Conservation (phyloP, 305 asterid genomes). For the Solanum hybrid region DNA sequence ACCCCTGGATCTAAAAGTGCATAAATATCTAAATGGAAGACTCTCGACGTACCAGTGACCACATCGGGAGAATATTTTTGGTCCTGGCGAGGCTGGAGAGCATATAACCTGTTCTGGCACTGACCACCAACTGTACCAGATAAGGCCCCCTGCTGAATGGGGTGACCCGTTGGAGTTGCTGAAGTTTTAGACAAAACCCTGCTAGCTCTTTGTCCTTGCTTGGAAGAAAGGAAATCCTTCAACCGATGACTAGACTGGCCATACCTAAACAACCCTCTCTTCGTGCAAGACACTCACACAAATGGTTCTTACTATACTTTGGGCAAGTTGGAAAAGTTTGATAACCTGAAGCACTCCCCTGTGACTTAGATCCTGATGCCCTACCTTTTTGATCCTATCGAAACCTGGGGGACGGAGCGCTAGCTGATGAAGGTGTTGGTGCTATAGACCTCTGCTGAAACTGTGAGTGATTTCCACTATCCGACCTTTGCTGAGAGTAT, state of each 20-base stretch:
- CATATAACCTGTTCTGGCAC: neutral
- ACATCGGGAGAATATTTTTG: neutral
- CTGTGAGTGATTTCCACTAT: neutral
- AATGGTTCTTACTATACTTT: neutral
- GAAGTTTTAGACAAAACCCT: neutral
- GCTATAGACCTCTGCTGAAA: neutral
- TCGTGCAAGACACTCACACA: neutral
- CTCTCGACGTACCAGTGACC: neutral
- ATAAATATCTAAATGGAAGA: neutral
- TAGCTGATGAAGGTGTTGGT: neutral
- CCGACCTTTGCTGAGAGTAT: neutral
- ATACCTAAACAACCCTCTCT: neutral
- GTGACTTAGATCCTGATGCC: neutral
- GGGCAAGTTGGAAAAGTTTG: neutral
- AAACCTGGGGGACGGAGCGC: neutral
- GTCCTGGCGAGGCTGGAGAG: neutral
- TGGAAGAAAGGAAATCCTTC: neutral
- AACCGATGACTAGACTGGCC: neutral
- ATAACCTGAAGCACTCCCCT: neutral
- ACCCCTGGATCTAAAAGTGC: too few species aligned
- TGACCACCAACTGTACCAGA: neutral
- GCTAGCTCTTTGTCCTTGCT: neutral
- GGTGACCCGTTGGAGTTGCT: neutral
- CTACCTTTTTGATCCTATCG: neutral
- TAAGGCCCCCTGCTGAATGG: neutral